phyloP scores from a whole-genome alignment of 257 asterid species.

The Solanum piurae region DNA sequence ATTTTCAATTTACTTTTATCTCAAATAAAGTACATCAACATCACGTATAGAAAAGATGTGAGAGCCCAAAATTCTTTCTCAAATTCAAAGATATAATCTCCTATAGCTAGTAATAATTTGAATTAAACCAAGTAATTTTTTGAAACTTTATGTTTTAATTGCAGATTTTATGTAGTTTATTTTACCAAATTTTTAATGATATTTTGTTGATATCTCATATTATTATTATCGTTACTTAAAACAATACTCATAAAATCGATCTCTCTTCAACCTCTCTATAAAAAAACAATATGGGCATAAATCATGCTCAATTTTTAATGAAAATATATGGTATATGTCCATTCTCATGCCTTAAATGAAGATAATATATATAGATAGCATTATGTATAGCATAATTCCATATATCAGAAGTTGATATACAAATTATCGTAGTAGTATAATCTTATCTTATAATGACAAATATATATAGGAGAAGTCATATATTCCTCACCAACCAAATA shows the following conservation, averaged over 20 bases:
- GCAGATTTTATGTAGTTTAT: background rate
- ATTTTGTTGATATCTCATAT: background rate
- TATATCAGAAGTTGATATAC: too few species aligned
- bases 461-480: background rate
- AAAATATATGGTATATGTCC: background rate
- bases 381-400: too few species aligned
- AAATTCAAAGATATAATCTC: background rate
- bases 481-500: background rate
- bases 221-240: too few species aligned
- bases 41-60: background rate
- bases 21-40: background rate
- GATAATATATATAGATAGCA: too few species aligned
- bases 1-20: background rate
- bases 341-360: background rate
- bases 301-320: background rate
- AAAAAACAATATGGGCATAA: too few species aligned
- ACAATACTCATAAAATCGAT: too few species aligned
- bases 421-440: background rate
- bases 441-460: background rate
- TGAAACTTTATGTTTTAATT: background rate
- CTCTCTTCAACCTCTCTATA: background rate
- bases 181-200: background rate
- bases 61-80: background rate
- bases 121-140: accelerated
- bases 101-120: background rate